A percentile compares a stretch with the other conserved stretches of the same genome.
These are phyloP conservation scores for Skeletonema potamos DNA, from an alignment of 108 stramenopile genomes.

Conservation along the genomic window DNA sequence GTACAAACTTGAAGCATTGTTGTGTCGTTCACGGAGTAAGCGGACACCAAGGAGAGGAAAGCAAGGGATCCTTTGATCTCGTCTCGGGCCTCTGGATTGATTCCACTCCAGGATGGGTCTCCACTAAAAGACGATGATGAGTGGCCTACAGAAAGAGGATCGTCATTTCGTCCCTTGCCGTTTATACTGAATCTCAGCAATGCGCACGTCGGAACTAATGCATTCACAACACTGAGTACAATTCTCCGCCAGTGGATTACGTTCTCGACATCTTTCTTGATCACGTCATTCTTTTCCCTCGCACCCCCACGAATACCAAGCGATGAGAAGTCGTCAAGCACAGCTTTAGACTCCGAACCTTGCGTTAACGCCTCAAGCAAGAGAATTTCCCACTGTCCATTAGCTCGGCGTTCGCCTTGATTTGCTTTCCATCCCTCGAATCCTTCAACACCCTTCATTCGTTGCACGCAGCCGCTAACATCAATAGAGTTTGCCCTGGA, in stretches of 20 bases:
- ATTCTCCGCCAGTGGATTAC: slow-evolving; percentile 52
- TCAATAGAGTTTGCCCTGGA: neutral
- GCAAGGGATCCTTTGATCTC: slow-evolving; percentile 39
- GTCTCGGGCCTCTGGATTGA: slow-evolving; percentile 3
- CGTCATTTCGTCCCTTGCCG: slow-evolving; percentile 55
- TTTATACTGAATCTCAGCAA: slow-evolving; percentile 59
- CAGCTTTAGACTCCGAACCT: slow-evolving; percentile 6
- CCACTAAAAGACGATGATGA: slow-evolving; percentile 3
- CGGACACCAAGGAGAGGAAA: slow-evolving; percentile 38
- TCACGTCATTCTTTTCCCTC: neutral
- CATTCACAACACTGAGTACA: slow-evolving; percentile 45
- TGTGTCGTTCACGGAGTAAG: slow-evolving; percentile 34
- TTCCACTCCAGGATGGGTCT: slow-evolving; percentile 4
- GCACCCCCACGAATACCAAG: slow-evolving; percentile 2
- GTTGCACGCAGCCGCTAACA: slow-evolving; percentile 46
- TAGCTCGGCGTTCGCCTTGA: slow-evolving; percentile 62
- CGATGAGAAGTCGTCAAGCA: neutral
- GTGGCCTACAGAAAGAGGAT: slow-evolving; percentile 33
- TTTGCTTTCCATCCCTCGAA: slow-evolving; percentile 33
- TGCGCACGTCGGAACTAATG: slow-evolving; percentile 67
- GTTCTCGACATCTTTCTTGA: slow-evolving; percentile 28
- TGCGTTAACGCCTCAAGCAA: slow-evolving; percentile 48
- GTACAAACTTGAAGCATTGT: slow-evolving; percentile 36
- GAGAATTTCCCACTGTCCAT: slow-evolving; percentile 78
- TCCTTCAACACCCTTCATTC: slow-evolving; percentile 39